Conservation (phyloP, 768 basidiomycete species). For the Lactarius hatsudake region DNA sequence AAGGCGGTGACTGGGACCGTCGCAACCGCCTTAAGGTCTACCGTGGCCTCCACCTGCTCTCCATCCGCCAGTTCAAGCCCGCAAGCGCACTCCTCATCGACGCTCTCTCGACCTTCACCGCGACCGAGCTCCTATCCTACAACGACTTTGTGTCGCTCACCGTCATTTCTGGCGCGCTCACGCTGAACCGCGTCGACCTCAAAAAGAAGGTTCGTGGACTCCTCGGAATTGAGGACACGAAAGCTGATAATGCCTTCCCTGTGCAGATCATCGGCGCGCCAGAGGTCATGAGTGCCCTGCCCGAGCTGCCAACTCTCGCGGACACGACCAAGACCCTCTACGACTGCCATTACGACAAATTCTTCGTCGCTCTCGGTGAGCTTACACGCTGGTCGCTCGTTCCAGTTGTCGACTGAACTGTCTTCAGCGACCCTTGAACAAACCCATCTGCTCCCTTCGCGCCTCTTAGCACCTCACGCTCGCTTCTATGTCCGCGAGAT, state of each 20-base stretch:
- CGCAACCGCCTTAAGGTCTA: conserved; percentile 97
- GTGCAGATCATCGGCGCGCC: conserved; percentile 76
- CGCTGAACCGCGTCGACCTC: conserved; percentile 76
- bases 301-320: conserved; percentile 77
- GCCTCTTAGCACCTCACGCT: conserved; percentile 80
- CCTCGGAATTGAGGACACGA: neutral
- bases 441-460: conserved; percentile 81
- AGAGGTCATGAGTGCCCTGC: conserved; percentile 82
- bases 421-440: conserved; percentile 80
- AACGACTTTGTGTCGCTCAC: conserved; percentile 87
- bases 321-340: conserved; percentile 85
- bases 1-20: conserved; percentile 97
- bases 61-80: conserved; percentile 88
- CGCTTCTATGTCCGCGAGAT: conserved; percentile 93
- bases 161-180: conserved; percentile 74
- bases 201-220: conserved; percentile 78
- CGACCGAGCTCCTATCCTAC: conserved; percentile 82
- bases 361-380: conserved; percentile 85
- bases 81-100: conserved; percentile 86
- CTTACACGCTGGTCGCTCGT: conserved; percentile 8
- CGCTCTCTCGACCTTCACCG: conserved; percentile 91
- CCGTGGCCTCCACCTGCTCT: conserved; percentile 77
- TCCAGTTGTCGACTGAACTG: conserved; percentile 10
- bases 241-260: neutral
- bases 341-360: conserved; percentile 91